Evolutionary conservation across 2,329 filamentous ascomycete species (phyloP).

Genomic region (Fusarium succisae): DNA sequence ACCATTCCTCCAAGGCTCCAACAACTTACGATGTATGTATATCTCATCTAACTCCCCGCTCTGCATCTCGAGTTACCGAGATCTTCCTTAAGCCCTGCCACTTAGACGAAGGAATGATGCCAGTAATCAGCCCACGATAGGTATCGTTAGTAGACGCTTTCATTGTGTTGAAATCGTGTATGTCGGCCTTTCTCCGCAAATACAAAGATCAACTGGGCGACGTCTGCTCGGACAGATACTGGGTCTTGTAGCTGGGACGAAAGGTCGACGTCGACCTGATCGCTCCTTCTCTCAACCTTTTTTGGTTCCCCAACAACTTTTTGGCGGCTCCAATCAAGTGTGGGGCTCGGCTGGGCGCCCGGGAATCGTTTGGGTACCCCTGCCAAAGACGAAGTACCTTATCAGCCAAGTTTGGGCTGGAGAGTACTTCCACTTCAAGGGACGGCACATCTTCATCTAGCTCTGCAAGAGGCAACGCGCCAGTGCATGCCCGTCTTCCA

Average conservation of each 20-base stretch:
- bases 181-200: conserved; percentile 34
- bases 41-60: conserved; percentile 1
- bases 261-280: conserved; percentile 30
- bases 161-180: conserved; percentile 15
- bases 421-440: conserved; percentile 2
- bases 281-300: conserved; percentile 36
- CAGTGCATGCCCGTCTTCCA: conserved; percentile 25
- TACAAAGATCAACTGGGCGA: conserved; percentile 16
- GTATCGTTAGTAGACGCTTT: background rate
- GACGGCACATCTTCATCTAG: conserved; percentile 23
- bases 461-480: conserved; percentile 20
- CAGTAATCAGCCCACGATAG: conserved; percentile 41
- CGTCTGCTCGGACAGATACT: conserved; percentile 5
- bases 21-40: background rate
- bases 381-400: conserved; percentile 12
- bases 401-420: accelerated
- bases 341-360: conserved; percentile 7
- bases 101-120: conserved; percentile 22
- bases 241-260: conserved; percentile 12
- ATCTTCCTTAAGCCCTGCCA: conserved; percentile 14
- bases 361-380: conserved; percentile 14
- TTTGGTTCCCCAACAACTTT: conserved; percentile 47
- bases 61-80: conserved; percentile 16
- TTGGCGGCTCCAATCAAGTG: conserved; percentile 36
- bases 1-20: background rate